Evolutionary conservation across 257 asterid species (phyloP), one percentile per base, ranked within the genome.

Genomic region (Apocynum venetum): DNA sequence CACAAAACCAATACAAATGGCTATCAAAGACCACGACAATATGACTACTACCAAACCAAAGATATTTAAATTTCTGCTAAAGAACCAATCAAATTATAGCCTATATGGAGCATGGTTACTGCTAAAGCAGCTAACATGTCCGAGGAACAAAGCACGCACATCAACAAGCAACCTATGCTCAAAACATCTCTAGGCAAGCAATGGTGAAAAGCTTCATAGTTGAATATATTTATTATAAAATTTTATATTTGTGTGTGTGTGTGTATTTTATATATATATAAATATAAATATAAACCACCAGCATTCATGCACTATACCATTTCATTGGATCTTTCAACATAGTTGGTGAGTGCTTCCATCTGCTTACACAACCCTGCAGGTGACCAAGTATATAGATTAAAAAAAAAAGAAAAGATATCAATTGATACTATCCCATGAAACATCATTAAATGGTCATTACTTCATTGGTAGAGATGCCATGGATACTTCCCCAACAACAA

Each of bases 301-400:
- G 31, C 14, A 20, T 8, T 51, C 19, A 74, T 44, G 40, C 57
- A 46, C 40, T 60, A 57, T 85, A 95, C 97, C 99, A 91, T 83
- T 84, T 96, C 98, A 46, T 96, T 96, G 57, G 99, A 96, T 88
- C 93, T 85, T 73, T 96, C 97, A 47, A 88, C 93, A 77, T 90
- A 94, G 36, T 88, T 87, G 0, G 92, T 87, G 84, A 90, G 85
- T 64, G 84, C 91, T 75, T 91, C 97, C 89, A 93, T 86, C 79
- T 90, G 96, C 84, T 87, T 91, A 87, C 87, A 91, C 41, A 96
- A 72, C 63, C 96, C 99, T 95, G 90, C 88, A 86, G 67, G 75
- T 73, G 63, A 6, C 36, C 35, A 57, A 5, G 64, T 25, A 25
- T 25, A 25, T 0, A 25, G 31, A 25, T 25, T 25, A 25, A 4